Base-by-base conservation (phyloP, 306 rosid genomes). In the Amphicarpaea edgeworthii region DNA sequence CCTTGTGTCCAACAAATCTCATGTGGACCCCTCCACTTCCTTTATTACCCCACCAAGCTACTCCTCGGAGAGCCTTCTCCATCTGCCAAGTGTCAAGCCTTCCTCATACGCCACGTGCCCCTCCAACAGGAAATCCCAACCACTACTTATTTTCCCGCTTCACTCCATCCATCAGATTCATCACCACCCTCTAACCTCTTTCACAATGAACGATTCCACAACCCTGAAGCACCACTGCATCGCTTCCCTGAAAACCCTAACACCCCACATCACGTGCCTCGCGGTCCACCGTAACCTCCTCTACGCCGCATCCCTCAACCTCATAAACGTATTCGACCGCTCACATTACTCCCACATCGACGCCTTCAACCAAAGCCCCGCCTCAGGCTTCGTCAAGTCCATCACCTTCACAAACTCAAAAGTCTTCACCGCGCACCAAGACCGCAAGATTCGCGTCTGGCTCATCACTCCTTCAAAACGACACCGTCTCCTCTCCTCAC, bases 341-440 rank as follows among this genome's bases (percentile, higher is more conserved):
- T 70, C 87, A 12, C 24, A 58, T 37, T 67, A 82, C 67, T 26
- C 72, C 4, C 78, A 47, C 32, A 3, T 86, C 19, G 90, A 90
- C 69, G 37, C 92, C 11, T 82, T 90, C 81, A 83, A 86, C 69
- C 68, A 79, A 23, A 79, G 68, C 37, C 64, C 80, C 4, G 1
- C 70, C 11, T 86, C 95, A 2, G 92, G 95, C 0, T 87, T 88
- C 47, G 89, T 86, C 21, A 90, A 90, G 21, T 86, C 92, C 78
- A 83, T 90, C 19, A 74, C 90, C 0, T 90, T 90, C 73, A 12
- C 3, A 16, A 47, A 43, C 37, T 59, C 78, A 2, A 87, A 11
- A n/a, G 57, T 86, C 77, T 86, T 87, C 88, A 87, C 92, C 5
- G 95, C 92, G 1, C 95, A 90, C 67, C 95, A 90, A 41, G 95